A percentile compares a stretch with the other conserved stretches of the same genome.
phyloP scores from a whole-genome alignment of 1,284 basidiomycete genomes.

The Apiotrichum laibachii region DNA sequence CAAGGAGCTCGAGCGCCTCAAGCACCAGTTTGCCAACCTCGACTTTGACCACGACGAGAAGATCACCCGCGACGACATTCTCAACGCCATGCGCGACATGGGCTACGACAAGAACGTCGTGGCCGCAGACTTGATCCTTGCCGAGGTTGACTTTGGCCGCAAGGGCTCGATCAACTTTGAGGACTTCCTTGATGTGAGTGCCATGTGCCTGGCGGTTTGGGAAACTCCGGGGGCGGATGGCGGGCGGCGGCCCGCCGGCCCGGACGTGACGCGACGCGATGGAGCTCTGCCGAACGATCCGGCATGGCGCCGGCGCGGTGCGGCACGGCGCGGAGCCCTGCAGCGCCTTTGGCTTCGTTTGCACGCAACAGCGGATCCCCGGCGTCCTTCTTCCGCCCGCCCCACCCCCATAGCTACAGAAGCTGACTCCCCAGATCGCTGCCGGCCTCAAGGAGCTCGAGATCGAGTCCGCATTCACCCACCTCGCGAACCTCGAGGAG shows the following conservation, averaged over 20 bases:
- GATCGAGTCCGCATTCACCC: conserved; percentile 58
- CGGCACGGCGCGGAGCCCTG: no score
- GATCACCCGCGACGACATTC: conserved; percentile 47
- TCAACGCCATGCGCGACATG: conserved; percentile 47
- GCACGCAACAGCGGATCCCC: no score
- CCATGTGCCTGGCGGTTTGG: no score
- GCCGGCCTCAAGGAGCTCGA: conserved; percentile 73
- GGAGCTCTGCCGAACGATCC: no score
- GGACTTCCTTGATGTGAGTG: conserved; percentile 64
- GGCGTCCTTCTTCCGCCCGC: not conserved
- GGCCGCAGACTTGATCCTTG: conserved; percentile 68
- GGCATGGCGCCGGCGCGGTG: no score
- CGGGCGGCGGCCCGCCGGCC: no score
- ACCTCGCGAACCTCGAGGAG: conserved; percentile 45
- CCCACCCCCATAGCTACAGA: not conserved
- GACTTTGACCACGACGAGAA: conserved; percentile 51
- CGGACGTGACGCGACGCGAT: no score
- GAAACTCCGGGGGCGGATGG: not conserved
- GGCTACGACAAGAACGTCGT: conserved; percentile 48
- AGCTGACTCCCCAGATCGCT: conserved; percentile 59
- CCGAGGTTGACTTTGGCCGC: conserved; percentile 66
- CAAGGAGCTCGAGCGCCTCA: conserved; percentile 65
- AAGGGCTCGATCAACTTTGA: conserved; percentile 65
- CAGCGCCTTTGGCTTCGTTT: no score
- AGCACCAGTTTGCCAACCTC: conserved; percentile 58